Evolutionary conservation across 139 green algal species (phyloP).

Genomic region (Coelastrella sp.): DNA sequence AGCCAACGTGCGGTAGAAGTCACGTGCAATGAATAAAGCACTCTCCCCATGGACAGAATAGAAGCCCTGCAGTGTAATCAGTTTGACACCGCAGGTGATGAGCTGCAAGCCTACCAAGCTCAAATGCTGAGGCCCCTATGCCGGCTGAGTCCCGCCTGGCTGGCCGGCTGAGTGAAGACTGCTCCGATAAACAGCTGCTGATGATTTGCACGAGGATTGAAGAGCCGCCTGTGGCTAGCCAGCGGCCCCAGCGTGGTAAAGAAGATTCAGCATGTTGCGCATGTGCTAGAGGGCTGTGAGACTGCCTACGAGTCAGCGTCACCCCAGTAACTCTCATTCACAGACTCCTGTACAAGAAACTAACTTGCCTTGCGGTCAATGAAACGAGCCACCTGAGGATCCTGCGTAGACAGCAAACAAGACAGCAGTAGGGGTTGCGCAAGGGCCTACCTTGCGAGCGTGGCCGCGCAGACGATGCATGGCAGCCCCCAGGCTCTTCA

Average conservation of each 20-base stretch:
- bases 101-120: not conserved
- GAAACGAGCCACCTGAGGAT: slow-evolving; percentile 68
- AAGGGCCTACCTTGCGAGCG: not conserved
- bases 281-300: not conserved
- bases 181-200: not conserved
- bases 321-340: too few relatives aligned
- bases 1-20: slow-evolving; percentile 87
- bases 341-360: not conserved
- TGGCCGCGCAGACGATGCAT: not conserved
- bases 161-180: not conserved
- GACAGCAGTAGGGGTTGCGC: not conserved
- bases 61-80: slow-evolving; percentile 65
- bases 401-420: slow-evolving; percentile 52
- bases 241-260: too few relatives aligned
- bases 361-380: slow-evolving; percentile 79
- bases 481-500: not conserved
- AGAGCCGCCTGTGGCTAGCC: too few relatives aligned
- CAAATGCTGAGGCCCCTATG: not conserved
- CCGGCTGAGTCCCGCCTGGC: not conserved
- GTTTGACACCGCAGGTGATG: not conserved
- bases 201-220: too few relatives aligned
- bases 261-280: too few relatives aligned
- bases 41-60: slow-evolving; percentile 89
- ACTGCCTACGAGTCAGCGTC: not conserved
- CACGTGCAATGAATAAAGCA: slow-evolving; percentile 81